Base-by-base conservation (phyloP, 352 stramenopile genomes). In the Achlya hypogyna region DNA sequence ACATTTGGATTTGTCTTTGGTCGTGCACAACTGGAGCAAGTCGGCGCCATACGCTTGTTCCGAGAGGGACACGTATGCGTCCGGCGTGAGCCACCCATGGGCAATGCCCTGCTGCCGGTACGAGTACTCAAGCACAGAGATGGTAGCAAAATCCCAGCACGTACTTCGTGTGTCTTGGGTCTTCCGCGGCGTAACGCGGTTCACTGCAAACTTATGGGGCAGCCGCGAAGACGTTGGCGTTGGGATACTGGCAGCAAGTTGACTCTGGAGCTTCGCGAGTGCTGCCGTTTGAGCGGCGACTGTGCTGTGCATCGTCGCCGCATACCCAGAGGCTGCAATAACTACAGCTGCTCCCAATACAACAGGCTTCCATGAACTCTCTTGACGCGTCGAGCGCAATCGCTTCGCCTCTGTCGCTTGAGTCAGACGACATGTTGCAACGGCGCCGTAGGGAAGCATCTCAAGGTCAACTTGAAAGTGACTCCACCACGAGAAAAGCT, bases 81-180 rank as follows among this genome's bases (percentile, higher is more conserved):
- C 71, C 28, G 71, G 53, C 53, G 74, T 40, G 27, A 87, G 65
- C 78, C 78, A 87, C 5, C 78, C 77, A 12, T 77, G 52, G 28
- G 51, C 69, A 43, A 84, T 69, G n/a, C 78, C 78, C 40, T 87
- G 78, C 53, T 76, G 70, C 23, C 78, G 75, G 68, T 87, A 87
- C 65, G 71, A 77, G 52, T 84, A 75, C 68, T 87, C 78, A 22
- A 87, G 49, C 16, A 83, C 74, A 0, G 51, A 75, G 22, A 86
- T 76, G 4, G 74, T 81, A 2, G 75, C 78, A 56, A 84, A 86
- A 53, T 84, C 78, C 78, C 78, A 87, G 72, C 78, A 84, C 35
- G 78, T 87, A 22, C 78, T 77, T 20, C 77, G 77, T 49, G 80
- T 75, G 53, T 87, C 78, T 56, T 87, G 78, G 14, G 78, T 87